phyloP scores from a whole-genome alignment of 495 filamentous ascomycete species.

The Penicillium verhagenii region DNA sequence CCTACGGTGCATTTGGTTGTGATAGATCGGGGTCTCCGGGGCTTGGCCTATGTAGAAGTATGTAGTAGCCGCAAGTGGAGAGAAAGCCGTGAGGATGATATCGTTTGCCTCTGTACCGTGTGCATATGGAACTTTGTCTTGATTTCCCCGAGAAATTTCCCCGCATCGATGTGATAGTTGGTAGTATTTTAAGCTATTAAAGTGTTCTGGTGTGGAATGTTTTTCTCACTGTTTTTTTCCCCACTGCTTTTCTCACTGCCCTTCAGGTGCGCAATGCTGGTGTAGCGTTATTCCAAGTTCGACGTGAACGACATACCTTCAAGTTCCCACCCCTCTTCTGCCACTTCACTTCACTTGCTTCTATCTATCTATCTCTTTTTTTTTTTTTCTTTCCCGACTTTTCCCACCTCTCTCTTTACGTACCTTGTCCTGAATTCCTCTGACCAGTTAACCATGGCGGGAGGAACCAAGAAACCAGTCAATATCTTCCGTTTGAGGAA shows the following conservation, averaged over 20 bases:
- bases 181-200: slow-evolving; percentile 8
- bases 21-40: slow-evolving; percentile 8
- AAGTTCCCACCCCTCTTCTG: too few relatives aligned
- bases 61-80: neutral
- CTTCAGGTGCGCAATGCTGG: too few relatives aligned
- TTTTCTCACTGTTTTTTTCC: neutral
- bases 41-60: neutral
- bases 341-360: too few relatives aligned
- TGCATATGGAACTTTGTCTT: neutral
- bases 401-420: neutral
- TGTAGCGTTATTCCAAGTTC: too few relatives aligned
- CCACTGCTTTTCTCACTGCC: neutral
- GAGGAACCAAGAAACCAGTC: slow-evolving; percentile 62
- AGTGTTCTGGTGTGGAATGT: neutral
- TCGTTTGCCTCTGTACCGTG: neutral
- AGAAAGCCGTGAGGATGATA: neutral
- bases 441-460: slow-evolving; percentile 47
- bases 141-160: neutral
- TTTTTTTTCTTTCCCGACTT: neutral
- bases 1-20: neutral
- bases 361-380: too few relatives aligned
- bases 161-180: neutral
- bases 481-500: slow-evolving; percentile 63
- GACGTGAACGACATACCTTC: too few relatives aligned
- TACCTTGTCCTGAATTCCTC: neutral